phyloP scores from a whole-genome alignment of 2,329 filamentous ascomycete species.

The Fusarium nelsonii region DNA sequence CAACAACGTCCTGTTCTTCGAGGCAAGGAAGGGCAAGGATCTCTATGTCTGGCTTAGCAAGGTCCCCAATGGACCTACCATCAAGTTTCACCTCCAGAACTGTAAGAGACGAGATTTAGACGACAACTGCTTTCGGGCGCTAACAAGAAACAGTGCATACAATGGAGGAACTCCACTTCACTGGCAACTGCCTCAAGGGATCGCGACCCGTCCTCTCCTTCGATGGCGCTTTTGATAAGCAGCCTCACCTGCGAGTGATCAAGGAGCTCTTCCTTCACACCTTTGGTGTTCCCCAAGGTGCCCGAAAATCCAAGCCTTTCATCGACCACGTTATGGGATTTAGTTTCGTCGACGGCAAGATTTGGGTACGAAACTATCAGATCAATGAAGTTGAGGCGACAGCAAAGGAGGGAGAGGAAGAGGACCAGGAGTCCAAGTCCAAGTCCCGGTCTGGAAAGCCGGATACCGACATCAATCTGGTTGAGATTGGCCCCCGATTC shows the following conservation, averaged over 20 bases:
- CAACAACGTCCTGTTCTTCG: conserved; percentile 95
- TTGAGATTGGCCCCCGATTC: conserved; percentile 94
- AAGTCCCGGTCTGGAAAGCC: conserved; percentile 53
- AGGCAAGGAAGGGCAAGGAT: conserved; percentile 94
- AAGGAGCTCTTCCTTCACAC: conserved; percentile 91
- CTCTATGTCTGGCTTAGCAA: conserved; percentile 95
- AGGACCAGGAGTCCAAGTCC: conserved; percentile 60
- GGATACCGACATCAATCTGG: conserved; percentile 82
- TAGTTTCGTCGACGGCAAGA: conserved; percentile 89
- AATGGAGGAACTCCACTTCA: conserved; percentile 96
- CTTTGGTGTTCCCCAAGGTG: conserved; percentile 91
- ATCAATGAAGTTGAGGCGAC: conserved; percentile 84
- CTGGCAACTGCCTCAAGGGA: conserved; percentile 95
- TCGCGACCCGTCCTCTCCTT: conserved; percentile 92
- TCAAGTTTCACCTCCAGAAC: conserved; percentile 82
- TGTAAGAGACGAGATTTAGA: conserved; percentile 56
- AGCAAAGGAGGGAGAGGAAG: conserved; percentile 55
- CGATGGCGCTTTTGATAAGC: conserved; percentile 84
- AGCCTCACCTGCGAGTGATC: conserved; percentile 83
- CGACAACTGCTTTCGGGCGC: conserved; percentile 5
- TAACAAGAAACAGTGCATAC: conserved; percentile 77
- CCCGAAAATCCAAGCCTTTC: conserved; percentile 93
- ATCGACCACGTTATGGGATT: conserved; percentile 96
- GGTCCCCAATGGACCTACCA: conserved; percentile 76
- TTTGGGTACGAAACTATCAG: conserved; percentile 97